A percentile compares a stretch with the other conserved stretches of the same genome.
Conservation (phyloP, 2,329 filamentous ascomycete genomes). For the Chrysoporthe austroafricana region DNA sequence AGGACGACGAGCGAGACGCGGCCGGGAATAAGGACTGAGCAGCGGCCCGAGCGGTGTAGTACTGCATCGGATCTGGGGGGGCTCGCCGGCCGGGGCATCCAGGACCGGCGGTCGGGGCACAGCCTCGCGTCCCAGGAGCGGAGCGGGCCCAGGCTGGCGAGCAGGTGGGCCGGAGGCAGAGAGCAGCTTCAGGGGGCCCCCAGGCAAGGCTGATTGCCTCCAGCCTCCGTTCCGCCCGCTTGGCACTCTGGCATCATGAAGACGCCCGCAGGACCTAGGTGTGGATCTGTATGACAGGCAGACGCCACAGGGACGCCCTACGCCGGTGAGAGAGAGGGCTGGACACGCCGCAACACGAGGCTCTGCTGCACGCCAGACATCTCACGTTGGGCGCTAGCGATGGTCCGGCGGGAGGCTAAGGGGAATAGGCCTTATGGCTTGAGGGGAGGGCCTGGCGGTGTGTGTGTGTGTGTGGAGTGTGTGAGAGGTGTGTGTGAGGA, state of each 20-base stretch:
- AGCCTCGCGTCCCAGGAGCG: neutral
- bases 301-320: neutral
- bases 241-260: no score
- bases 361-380: neutral
- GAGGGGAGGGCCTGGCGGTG: neutral
- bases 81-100: no score
- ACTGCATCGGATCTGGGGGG: no score
- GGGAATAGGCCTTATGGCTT: neutral
- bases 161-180: no score
- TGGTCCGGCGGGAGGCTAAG: conserved; percentile 4
- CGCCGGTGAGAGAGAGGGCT: neutral
- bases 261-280: no score
- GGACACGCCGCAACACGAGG: neutral
- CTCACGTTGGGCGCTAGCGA: neutral
- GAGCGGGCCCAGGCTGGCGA: no score
- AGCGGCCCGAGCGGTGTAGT: neutral
- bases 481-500: neutral
- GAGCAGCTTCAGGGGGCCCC: no score
- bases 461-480: neutral
- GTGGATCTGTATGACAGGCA: neutral
- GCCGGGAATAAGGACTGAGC: neutral
- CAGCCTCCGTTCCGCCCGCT: no score
- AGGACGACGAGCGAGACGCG: conserved; percentile 37
- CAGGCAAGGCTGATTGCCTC: no score
- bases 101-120: no score